A percentile compares a stretch with the other conserved stretches of the same genome.
Conservation (phyloP, 1,284 basidiomycete species). For the Leccinum solheimii region DNA sequence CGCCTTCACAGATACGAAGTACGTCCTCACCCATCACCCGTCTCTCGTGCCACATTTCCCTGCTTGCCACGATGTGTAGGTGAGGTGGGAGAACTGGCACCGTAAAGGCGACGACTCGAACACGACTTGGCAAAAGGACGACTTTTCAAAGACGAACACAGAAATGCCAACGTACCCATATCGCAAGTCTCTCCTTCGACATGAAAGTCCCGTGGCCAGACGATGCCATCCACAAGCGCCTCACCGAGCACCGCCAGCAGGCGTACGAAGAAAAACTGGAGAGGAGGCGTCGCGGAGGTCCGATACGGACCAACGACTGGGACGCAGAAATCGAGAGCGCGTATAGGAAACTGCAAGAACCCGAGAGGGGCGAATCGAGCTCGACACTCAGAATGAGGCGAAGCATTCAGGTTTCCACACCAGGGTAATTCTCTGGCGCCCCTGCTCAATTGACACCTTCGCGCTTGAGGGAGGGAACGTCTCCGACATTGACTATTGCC, state of each 20-base stretch:
- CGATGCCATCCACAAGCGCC: conserved; percentile 42
- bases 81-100: conserved; percentile 42
- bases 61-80: conserved; percentile 29
- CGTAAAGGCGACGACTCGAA: conserved; percentile 39
- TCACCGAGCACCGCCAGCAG: conserved; percentile 42
- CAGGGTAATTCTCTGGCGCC: conserved; percentile 12
- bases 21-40: conserved; percentile 6
- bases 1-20: conserved; percentile 26
- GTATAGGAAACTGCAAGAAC: conserved; percentile 27
- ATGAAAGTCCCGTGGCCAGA: conserved; percentile 35
- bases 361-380: conserved; percentile 29
- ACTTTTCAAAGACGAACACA: conserved; percentile 20
- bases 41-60: background rate
- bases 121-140: conserved; percentile 41
- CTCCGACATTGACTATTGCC: conserved; percentile 17
- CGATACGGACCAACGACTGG: conserved; percentile 22
- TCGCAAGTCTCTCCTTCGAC: conserved; percentile 22
- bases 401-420: background rate
- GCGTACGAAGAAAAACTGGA: conserved; percentile 46
- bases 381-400: conserved; percentile 28
- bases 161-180: conserved; percentile 10
- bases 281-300: conserved; percentile 11
- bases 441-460: conserved; percentile 8
- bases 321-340: conserved; percentile 31
- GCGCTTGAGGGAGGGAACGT: conserved; percentile 9